Conservation (phyloP, 768 basidiomycete species). For the Lactarius hengduanensis region DNA sequence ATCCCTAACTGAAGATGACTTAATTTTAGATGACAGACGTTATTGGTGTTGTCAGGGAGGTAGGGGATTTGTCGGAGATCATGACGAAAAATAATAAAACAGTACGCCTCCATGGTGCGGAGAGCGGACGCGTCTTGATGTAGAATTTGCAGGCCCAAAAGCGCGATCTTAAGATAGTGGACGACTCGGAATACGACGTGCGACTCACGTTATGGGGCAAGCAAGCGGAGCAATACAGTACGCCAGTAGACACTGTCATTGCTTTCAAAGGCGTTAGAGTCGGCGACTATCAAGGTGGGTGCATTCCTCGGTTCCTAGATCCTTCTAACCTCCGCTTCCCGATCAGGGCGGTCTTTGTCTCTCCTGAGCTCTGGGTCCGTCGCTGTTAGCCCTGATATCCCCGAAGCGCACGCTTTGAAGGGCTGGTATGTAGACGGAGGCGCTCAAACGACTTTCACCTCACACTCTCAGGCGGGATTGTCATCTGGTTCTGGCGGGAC, state of each 20-base stretch:
- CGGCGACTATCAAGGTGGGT: constrained; percentile 81
- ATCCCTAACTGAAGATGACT: not conserved
- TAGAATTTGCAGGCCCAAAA: constrained; percentile 62
- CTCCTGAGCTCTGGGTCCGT: constrained; percentile 80
- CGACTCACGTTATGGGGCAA: constrained; percentile 95
- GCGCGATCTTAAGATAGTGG: constrained; percentile 86
- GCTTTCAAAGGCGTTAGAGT: constrained; percentile 95
- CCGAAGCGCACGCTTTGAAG: constrained; percentile 79
- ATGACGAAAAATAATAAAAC: constrained; percentile 71
- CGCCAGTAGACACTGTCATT: constrained; percentile 63
- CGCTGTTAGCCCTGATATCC: constrained; percentile 87
- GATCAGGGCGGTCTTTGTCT: constrained; percentile 74
- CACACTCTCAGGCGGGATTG: constrained; percentile 55
- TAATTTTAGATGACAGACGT: constrained; percentile 57
- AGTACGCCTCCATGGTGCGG: constrained; percentile 34
- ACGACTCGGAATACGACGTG: constrained; percentile 73
- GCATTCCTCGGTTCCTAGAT: constrained; percentile 13
- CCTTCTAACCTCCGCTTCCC: constrained; percentile 17
- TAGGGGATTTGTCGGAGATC: constrained; percentile 64
- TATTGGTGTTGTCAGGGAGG: constrained; percentile 81
- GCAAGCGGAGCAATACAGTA: constrained; percentile 80
- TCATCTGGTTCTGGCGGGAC: constrained; percentile 38
- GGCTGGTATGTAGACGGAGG: constrained; percentile 92
- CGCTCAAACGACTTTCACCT: constrained; percentile 59
- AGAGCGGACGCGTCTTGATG: not conserved